Evolutionary conservation across 371 early-diverging fungal species (phyloP).

Genomic region (Mucor racemosus): DNA sequence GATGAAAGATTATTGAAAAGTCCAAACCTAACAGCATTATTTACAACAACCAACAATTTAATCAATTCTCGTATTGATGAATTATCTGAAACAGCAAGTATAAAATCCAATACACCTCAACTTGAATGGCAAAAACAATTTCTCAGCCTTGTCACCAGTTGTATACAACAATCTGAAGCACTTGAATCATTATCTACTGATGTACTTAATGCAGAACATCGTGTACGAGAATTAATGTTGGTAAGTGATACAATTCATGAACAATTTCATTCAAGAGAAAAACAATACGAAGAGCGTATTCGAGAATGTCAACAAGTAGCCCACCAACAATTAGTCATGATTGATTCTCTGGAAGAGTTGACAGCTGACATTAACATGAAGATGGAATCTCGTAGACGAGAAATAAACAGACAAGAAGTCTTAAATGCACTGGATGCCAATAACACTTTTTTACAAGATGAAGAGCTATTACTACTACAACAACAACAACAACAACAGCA

Average conservation of each 20-base stretch:
- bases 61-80: conserved; percentile 46
- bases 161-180: conserved; percentile 39
- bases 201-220: conserved; percentile 28
- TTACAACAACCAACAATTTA: conserved; percentile 42
- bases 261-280: conserved; percentile 33
- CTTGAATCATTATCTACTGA: conserved; percentile 37
- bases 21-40: conserved; percentile 26
- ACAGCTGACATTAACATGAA: conserved; percentile 30
- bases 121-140: conserved; percentile 34
- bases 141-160: conserved; percentile 26
- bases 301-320: conserved; percentile 31
- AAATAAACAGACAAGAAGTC: conserved; percentile 13
- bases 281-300: conserved; percentile 34
- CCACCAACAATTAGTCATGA: conserved; percentile 33
- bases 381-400: conserved; percentile 16
- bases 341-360: conserved; percentile 33
- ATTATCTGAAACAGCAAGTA: conserved; percentile 34
- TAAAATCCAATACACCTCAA: conserved; percentile 13
- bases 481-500: not conserved
- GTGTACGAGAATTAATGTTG: conserved; percentile 31
- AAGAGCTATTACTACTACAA: not conserved
- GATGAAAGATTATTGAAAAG: not conserved
- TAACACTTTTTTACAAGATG: not conserved
- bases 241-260: conserved; percentile 26
- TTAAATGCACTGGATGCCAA: conserved; percentile 15